Evolutionary conservation across 2,329 filamentous ascomycete genomes (phyloP).

Genomic region (Rhynchosporium graminicola): DNA sequence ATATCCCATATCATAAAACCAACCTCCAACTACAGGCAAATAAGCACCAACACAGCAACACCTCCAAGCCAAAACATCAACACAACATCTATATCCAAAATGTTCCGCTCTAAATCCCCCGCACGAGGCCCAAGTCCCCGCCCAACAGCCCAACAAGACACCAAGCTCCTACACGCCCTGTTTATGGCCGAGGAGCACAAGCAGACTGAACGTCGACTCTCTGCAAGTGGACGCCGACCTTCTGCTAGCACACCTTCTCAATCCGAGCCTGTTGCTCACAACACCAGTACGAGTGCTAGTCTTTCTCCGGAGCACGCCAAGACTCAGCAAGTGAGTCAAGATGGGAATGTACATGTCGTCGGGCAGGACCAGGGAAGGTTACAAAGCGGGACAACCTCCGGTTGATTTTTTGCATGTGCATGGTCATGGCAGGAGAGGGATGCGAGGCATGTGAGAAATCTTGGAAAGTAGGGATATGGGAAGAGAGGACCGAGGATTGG

Average conservation of each 20-base stretch:
- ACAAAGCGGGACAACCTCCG: background rate
- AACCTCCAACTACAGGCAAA: background rate
- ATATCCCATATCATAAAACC: background rate
- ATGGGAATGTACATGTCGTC: slow-evolving; percentile 6
- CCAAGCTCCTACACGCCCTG: slow-evolving; percentile 12
- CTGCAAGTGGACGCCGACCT: slow-evolving; percentile 5
- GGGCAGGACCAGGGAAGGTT: background rate
- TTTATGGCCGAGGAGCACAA: slow-evolving; percentile 11
- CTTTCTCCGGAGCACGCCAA: background rate
- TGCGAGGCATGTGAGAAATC: background rate
- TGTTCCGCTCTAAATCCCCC: slow-evolving; percentile 5
- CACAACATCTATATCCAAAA: background rate
- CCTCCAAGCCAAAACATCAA: background rate
- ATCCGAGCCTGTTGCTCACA: background rate
- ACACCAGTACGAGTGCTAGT: background rate
- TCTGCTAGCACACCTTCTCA: slow-evolving; percentile 3
- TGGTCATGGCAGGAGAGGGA: background rate
- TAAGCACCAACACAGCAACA: background rate
- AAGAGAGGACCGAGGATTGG: slow-evolving; percentile 4
- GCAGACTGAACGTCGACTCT: background rate
- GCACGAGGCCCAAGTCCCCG: slow-evolving; percentile 4
- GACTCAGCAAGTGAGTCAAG: background rate
- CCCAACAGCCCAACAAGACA: slow-evolving; percentile 6
- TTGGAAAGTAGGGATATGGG: background rate
- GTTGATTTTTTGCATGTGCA: background rate